Evolutionary conservation across 139 green algal genomes (phyloP), one percentile per base, ranked within the genome.

Genomic region (Trebouxia sp.): DNA sequence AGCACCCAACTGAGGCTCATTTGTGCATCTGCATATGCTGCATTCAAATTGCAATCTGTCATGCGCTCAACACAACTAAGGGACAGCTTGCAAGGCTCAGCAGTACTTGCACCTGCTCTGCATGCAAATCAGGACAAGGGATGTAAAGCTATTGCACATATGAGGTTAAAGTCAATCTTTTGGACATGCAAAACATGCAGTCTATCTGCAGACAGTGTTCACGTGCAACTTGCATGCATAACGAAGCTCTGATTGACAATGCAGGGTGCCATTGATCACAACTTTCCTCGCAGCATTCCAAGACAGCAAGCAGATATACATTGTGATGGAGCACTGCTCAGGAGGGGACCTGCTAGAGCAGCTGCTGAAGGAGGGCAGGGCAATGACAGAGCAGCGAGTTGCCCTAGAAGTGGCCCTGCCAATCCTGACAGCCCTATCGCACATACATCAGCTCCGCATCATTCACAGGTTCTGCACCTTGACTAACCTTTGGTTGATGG

Each of bases 261-360:
- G 80, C 83, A 94, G 88, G 41, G 78, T 92, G n/a, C 91, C 90
- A 4, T 55, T 85, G 65, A 79, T 88, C 9, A 88, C 88, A 3
- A 53, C 83, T 1, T 92, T 88, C 55, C 84, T 86, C 10, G 88
- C 81, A 17, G 86, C 89, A 24, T 95, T 94, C 69, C 84, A 94
- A 37, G 88, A 95, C 76, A 82, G 81, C 10, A 70, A 80, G 3
- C 74, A 88, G 65, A 86, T 92, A 9, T 95, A 89, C 80, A 92
- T 95, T 20, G 84, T 95, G 0, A 95, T 95, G 91, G 91, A 95
- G 85, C 83, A 91, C 53, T 94, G 91, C 80, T 26, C 47, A 14
- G 83, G 84, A 26, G 90, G 90, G 0, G 91, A 95, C 72, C 81
- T 95, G 65, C 82, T 95, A 75, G 88, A 94, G 76, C 79, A 84